Conservation (phyloP, 148 eudicot species). For the Amaranthus hypochondriacus region DNA sequence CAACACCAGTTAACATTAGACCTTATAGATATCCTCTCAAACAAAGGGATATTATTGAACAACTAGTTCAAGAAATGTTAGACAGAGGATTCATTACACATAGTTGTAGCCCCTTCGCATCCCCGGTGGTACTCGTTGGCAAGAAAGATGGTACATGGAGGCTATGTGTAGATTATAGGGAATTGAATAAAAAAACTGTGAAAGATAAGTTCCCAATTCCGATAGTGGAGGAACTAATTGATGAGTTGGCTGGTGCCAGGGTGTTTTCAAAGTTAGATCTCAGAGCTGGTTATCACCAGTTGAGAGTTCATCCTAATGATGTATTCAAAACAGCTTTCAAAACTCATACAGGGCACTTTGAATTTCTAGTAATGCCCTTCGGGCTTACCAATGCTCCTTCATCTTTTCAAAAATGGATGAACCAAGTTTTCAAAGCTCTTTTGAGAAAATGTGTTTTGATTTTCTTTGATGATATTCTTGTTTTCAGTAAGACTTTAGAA, state of each 20-base stretch:
- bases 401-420: too few species aligned
- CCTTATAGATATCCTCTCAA: constrained; percentile 5
- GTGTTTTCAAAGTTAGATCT: not conserved
- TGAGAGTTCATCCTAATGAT: not conserved
- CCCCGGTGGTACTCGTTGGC: not conserved
- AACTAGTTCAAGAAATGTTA: constrained; percentile 1
- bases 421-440: too few species aligned
- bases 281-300: not conserved
- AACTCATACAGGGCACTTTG: not conserved
- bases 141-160: constrained; percentile 7
- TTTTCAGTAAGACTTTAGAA: too few species aligned
- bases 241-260: not conserved
- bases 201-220: not conserved
- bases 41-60: constrained; percentile 4
- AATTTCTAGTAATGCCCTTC: not conserved
- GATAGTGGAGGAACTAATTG: not conserved
- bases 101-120: not conserved
- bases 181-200: not conserved
- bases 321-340: not conserved
- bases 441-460: too few species aligned
- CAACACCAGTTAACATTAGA: not conserved
- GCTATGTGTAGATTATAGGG: constrained; percentile 1
- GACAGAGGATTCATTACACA: not conserved
- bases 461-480: too few species aligned
- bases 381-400: not conserved